A percentile compares a stretch with the other conserved stretches of the same genome.
These are phyloP conservation scores for Clonostachys byssicola DNA, from an alignment of 2,329 filamentous ascomycete genomes.

Conservation along the genomic window DNA sequence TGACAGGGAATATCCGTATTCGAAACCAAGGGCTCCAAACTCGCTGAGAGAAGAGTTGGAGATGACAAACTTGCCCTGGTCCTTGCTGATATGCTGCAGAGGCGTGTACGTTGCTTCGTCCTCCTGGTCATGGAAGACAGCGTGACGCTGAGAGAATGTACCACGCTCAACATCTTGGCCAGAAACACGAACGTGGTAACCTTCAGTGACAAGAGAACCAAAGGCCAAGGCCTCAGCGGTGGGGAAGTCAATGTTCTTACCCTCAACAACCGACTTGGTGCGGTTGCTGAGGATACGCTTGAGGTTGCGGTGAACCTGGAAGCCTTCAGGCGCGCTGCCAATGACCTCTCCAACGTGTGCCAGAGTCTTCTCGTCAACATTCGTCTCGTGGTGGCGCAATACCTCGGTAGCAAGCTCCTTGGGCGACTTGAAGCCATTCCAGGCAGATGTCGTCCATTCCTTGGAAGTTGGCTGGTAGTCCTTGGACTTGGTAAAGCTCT, in stretches of 20 bases:
- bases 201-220: conserved; percentile 83
- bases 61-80: conserved; percentile 94
- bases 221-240: conserved; percentile 96
- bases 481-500: conserved; percentile 95
- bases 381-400: conserved; percentile 85
- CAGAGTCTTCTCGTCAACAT: conserved; percentile 67
- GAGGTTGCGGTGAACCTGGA: conserved; percentile 88
- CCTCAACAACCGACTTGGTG: conserved; percentile 88
- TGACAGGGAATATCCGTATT: conserved; percentile 96
- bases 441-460: conserved; percentile 97
- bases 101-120: conserved; percentile 90
- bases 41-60: conserved; percentile 84
- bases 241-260: conserved; percentile 94
- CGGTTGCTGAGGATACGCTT: conserved; percentile 92
- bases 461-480: conserved; percentile 95
- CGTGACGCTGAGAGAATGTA: conserved; percentile 97
- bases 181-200: conserved; percentile 94
- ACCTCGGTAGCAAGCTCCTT: conserved; percentile 95
- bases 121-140: conserved; percentile 96
- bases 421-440: conserved; percentile 95
- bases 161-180: conserved; percentile 99
- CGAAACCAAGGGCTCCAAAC: conserved; percentile 79
- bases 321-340: conserved; percentile 75
- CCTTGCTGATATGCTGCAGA: conserved; percentile 79
- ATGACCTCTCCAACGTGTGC: conserved; percentile 81